phyloP scores from a whole-genome alignment of 176 grass and related monocot species.

The Dendrocalamus sinicus region DNA sequence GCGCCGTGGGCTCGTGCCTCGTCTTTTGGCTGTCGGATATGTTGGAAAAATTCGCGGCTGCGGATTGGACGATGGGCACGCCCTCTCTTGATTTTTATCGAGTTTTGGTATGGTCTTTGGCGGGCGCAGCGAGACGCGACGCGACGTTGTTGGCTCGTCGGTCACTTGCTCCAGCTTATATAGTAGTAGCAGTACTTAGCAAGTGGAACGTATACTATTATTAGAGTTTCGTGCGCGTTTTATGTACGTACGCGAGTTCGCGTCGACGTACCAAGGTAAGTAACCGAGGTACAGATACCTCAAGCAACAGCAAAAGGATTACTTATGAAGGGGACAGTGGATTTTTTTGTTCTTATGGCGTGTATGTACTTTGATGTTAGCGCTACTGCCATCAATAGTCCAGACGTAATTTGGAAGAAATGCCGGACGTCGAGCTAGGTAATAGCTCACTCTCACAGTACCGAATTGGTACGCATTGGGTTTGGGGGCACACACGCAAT shows the following conservation, averaged over 20 bases:
- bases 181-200: background rate
- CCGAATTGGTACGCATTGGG: background rate
- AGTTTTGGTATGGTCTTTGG: background rate
- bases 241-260: background rate
- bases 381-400: background rate
- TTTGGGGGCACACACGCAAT: conserved; percentile 1
- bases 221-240: background rate
- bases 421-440: background rate
- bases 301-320: background rate
- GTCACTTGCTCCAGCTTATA: background rate
- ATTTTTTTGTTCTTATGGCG: background rate
- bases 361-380: background rate
- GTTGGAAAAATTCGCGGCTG: background rate
- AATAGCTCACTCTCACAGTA: background rate
- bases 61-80: background rate
- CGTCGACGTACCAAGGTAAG: background rate
- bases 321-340: background rate
- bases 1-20: background rate
- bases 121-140: background rate
- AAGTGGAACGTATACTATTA: background rate
- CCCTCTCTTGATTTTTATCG: background rate
- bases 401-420: conserved; percentile 3
- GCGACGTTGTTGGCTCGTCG: background rate
- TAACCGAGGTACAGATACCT: background rate
- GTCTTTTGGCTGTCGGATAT: background rate